Conservation (phyloP, 2,329 filamentous ascomycete genomes). For the Colletotrichum sp. region DNA sequence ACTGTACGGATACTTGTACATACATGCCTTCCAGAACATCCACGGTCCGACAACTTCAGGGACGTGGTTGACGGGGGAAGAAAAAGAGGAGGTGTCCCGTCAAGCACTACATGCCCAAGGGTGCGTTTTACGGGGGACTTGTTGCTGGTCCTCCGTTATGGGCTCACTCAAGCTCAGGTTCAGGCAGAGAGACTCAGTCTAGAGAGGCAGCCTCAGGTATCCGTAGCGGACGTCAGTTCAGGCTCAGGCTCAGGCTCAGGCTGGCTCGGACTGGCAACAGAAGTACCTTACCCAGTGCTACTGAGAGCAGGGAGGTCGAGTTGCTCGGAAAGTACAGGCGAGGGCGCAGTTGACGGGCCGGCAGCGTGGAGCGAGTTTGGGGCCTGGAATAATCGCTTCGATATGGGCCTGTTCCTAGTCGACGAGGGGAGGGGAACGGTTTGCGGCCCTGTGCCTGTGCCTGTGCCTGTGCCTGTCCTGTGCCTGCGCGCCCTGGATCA, state of each 20-base stretch:
- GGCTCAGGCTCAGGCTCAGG: neutral
- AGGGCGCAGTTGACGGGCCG: constrained; percentile 7
- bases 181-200: neutral
- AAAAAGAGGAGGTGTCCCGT: neutral
- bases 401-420: neutral
- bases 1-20: neutral
- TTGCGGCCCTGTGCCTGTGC: neutral
- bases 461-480: neutral
- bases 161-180: neutral
- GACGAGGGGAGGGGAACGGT: neutral
- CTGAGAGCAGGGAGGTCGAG: neutral
- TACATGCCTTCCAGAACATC: neutral
- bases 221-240: neutral
- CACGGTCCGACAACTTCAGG: neutral
- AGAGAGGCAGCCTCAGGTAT: neutral
- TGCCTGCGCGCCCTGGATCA: neutral
- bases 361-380: neutral
- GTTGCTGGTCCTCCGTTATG: neutral
- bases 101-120: neutral
- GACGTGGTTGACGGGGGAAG: neutral
- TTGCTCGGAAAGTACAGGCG: neutral
- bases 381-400: neutral
- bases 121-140: neutral
- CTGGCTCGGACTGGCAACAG: neutral
- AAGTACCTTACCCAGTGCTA: neutral